These are phyloP conservation scores for Phaffia australis DNA, from an alignment of 768 basidiomycete species.

Conservation along the genomic window DNA sequence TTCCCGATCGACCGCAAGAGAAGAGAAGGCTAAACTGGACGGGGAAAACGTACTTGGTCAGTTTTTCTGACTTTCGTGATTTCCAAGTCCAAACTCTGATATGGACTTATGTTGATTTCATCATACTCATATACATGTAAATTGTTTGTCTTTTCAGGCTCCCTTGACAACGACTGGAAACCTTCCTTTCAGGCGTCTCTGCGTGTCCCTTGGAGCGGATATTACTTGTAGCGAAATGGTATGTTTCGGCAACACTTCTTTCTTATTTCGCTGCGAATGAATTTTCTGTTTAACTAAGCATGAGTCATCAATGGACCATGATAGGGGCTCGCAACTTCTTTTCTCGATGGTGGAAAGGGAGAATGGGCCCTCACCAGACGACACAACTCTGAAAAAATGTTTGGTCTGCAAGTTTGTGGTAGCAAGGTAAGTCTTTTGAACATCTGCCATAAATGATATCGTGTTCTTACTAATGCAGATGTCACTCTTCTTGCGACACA, in stretches of 20 bases:
- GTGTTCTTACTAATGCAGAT: background rate
- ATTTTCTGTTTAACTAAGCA: too few species aligned
- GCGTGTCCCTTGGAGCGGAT: slow-evolving; percentile 74
- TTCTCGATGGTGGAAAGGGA: slow-evolving; percentile 74
- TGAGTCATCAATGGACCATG: slow-evolving; percentile 45
- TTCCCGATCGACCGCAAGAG: slow-evolving; percentile 59
- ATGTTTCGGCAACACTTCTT: too few species aligned
- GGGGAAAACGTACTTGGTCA: slow-evolving; percentile 77
- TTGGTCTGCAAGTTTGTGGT: slow-evolving; percentile 88
- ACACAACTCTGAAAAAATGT: slow-evolving; percentile 73
- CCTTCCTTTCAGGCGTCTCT: slow-evolving; percentile 85
- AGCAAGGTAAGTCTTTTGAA: slow-evolving; percentile 44
- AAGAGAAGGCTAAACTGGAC: slow-evolving; percentile 79
- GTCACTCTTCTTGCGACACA: background rate
- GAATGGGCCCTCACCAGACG: slow-evolving; percentile 61
- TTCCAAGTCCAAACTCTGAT: too few species aligned
- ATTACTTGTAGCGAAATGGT: slow-evolving; percentile 76
- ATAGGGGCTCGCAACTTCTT: slow-evolving; percentile 70
- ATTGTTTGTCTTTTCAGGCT: background rate
- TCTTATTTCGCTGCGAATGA: too few species aligned
- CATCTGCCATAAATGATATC: background rate
- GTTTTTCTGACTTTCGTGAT: slow-evolving; percentile 29
- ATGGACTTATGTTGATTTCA: background rate
- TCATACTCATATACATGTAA: background rate
- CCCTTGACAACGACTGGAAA: slow-evolving; percentile 24